Conservation (phyloP, 768 basidiomycete species). For the Podaxis sp. region DNA sequence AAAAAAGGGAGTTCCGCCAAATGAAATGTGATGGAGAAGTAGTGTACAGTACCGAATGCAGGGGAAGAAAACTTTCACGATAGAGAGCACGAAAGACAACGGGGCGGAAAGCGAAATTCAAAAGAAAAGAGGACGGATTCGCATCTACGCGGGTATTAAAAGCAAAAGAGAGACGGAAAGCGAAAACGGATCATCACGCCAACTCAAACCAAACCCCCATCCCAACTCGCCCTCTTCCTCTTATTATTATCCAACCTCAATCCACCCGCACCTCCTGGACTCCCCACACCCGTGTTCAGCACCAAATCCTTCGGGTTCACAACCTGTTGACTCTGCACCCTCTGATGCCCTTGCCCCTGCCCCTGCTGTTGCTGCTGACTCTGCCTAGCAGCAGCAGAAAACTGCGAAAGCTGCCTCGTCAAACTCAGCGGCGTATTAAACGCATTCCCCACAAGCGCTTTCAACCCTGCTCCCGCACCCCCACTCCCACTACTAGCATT, state of each 20-base stretch:
- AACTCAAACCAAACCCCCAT: conserved; percentile 23
- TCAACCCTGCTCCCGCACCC: neutral
- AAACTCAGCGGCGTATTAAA: conserved; percentile 4
- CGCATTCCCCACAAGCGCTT: neutral
- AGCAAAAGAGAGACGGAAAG: neutral
- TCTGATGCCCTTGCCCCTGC: conserved; percentile 24
- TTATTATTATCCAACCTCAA: conserved; percentile 27
- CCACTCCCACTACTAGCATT: neutral
- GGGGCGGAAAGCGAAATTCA: neutral
- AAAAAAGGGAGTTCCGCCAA: neutral
- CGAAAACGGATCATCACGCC: neutral
- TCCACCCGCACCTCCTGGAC: neutral
- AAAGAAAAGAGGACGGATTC: neutral
- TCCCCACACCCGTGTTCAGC: conserved; percentile 10
- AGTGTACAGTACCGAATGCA: too few species aligned
- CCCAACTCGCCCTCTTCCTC: conserved; percentile 39
- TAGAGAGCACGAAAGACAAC: neutral
- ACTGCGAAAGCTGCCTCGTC: conserved; percentile 6
- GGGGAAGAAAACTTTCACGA: too few species aligned
- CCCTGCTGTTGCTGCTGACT: conserved; percentile 7
- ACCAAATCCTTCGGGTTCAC: conserved; percentile 36
- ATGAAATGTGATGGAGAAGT: neutral
- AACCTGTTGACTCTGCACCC: conserved; percentile 30
- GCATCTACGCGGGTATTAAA: neutral
- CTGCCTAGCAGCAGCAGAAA: neutral